phyloP scores from a whole-genome alignment of 768 basidiomycete genomes.

The Austroboletus festivus region DNA sequence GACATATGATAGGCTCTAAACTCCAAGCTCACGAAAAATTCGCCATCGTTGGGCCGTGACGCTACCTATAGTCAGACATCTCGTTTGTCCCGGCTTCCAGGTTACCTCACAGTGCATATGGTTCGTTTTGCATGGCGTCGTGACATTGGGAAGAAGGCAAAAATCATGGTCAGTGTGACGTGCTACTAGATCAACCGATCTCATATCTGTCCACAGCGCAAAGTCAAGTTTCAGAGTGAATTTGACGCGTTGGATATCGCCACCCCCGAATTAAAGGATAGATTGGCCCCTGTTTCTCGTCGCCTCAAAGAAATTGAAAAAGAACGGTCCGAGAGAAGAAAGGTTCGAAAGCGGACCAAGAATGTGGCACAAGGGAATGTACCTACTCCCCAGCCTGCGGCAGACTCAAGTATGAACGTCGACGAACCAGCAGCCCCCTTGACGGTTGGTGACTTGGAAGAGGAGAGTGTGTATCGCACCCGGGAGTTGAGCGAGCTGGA shows the following conservation, averaged over 20 bases:
- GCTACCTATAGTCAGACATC: conserved; percentile 81
- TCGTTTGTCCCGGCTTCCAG: conserved; percentile 78
- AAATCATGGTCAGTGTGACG: conserved; percentile 75
- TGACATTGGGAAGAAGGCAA: conserved; percentile 90
- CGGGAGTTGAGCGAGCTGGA: conserved; percentile 67
- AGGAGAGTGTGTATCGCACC: conserved; percentile 60
- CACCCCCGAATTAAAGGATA: conserved; percentile 73
- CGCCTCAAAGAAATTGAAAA: conserved; percentile 79
- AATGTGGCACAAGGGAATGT: conserved; percentile 10
- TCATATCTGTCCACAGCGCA: conserved; percentile 46
- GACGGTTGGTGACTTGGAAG: conserved; percentile 42
- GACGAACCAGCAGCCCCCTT: conserved; percentile 39
- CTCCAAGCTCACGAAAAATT: conserved; percentile 82
- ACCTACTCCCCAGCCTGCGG: conserved; percentile 19
- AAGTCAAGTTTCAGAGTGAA: conserved; percentile 90
- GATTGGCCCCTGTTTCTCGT: conserved; percentile 66
- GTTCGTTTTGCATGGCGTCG: conserved; percentile 94
- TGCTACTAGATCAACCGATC: background rate
- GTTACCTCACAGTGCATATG: conserved; percentile 88
- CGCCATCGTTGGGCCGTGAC: conserved; percentile 72
- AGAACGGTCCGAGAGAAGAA: conserved; percentile 78
- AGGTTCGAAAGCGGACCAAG: conserved; percentile 77
- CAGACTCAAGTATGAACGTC: conserved; percentile 38
- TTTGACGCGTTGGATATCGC: conserved; percentile 82
- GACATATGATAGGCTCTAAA: conserved; percentile 82